Evolutionary conservation across 1,284 basidiomycete species (phyloP).

Genomic region (Marasmius fiardii): DNA sequence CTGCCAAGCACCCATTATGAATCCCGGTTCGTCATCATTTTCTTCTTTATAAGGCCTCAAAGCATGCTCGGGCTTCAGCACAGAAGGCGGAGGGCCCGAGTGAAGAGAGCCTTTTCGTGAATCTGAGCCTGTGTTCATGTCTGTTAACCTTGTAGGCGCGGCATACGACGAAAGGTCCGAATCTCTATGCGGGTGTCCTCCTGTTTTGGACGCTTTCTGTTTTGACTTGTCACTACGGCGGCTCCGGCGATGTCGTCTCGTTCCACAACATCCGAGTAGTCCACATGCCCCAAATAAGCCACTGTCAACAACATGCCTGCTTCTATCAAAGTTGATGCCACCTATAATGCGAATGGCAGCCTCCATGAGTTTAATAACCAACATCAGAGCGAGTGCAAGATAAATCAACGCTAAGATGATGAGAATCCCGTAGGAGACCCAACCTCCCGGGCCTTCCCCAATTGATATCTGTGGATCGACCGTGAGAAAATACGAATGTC

Average conservation of each 20-base stretch:
- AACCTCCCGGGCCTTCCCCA: conserved; percentile 73
- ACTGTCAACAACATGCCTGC: conserved; percentile 74
- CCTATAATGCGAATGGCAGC: conserved; percentile 78
- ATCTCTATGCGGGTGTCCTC: conserved; percentile 17
- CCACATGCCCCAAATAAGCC: conserved; percentile 84
- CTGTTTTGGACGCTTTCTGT: conserved; percentile 8
- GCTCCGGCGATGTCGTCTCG: conserved; percentile 43
- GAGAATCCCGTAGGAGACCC: conserved; percentile 92
- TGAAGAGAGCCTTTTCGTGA: conserved; percentile 47
- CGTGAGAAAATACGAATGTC: conserved; percentile 1
- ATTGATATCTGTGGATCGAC: conserved; percentile 65
- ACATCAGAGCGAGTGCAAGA: conserved; percentile 75
- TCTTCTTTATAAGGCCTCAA: conserved; percentile 75
- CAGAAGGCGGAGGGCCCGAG: conserved; percentile 68
- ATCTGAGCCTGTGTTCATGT: conserved; percentile 15
- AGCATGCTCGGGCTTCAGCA: conserved; percentile 74
- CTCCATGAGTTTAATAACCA: conserved; percentile 84
- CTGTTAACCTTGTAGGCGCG: conserved; percentile 34
- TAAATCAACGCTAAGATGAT: conserved; percentile 86
- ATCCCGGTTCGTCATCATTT: conserved; percentile 73
- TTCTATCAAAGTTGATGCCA: conserved; percentile 82
- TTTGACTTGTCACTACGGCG: conserved; percentile 20
- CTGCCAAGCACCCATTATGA: conserved; percentile 84
- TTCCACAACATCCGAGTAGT: conserved; percentile 70
- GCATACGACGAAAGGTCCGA: conserved; percentile 44